These are phyloP conservation scores for Chenopodium album DNA, from an alignment of 148 eudicot genomes.

Conservation along the genomic window DNA sequence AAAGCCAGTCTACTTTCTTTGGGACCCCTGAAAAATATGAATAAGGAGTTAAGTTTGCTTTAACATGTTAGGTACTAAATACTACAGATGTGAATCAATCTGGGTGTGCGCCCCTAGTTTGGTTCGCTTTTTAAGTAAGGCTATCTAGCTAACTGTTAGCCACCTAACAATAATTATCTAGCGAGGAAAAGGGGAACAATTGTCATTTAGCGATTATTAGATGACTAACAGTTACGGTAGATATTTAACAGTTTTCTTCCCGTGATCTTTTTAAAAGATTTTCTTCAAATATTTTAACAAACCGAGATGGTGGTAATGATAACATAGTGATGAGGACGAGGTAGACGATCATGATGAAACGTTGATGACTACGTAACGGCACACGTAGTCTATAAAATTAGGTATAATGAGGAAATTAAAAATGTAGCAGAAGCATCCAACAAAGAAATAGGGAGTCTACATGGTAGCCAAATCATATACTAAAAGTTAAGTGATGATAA, in stretches of 20 bases:
- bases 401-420: not conserved
- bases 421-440: constrained; percentile 17
- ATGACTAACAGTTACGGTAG: not conserved
- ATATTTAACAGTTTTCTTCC: not conserved
- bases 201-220: not conserved
- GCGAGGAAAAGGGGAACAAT: no score
- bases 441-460: not conserved
- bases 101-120: not conserved
- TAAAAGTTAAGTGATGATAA: constrained; percentile 17
- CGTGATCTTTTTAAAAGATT: not conserved
- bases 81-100: not conserved
- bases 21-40: constrained; percentile 8
- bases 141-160: not conserved
- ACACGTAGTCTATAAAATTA: constrained; percentile 5
- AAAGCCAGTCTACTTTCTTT: constrained; percentile 23
- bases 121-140: not conserved
- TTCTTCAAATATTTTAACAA: not conserved
- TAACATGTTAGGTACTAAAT: not conserved
- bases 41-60: constrained; percentile 2
- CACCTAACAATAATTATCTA: not conserved
- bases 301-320: constrained; percentile 3
- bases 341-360: not conserved
- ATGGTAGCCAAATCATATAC: constrained; percentile 11
- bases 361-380: not conserved
- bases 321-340: not conserved